Evolutionary conservation across 208 protist species (phyloP).

Genomic region (Leishmania guyanensis): DNA sequence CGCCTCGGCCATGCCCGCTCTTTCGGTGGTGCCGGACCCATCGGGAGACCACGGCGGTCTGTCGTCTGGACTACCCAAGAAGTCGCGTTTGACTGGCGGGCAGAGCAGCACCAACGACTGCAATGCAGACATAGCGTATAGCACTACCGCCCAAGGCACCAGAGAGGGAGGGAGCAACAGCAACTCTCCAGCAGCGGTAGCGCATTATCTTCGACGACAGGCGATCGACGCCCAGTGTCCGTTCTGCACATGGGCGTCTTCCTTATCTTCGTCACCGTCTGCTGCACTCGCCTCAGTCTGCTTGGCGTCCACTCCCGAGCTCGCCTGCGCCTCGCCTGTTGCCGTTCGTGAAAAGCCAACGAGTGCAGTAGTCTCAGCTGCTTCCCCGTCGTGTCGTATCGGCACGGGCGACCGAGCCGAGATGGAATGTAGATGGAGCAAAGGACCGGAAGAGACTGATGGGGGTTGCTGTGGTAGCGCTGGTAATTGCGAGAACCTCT

Average conservation of each 20-base stretch:
- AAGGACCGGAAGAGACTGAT: background rate
- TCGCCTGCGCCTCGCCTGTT: background rate
- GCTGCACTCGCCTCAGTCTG: background rate
- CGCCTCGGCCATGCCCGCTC: background rate
- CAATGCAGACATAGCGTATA: too few relatives aligned
- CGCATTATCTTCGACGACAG: background rate
- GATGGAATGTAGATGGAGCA: background rate
- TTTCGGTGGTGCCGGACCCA: background rate
- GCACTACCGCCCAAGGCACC: background rate
- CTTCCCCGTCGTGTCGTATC: background rate
- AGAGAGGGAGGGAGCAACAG: background rate
- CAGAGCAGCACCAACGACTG: background rate
- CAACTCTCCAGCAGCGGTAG: background rate
- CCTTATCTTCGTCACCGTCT: constrained; percentile 12
- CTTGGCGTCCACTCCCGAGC: background rate
- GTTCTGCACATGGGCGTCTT: background rate
- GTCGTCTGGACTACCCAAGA: background rate
- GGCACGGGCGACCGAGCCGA: background rate
- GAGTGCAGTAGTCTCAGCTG: background rate
- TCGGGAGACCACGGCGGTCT: background rate
- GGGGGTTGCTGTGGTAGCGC: background rate
- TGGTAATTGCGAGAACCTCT: background rate
- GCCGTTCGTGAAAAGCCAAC: background rate
- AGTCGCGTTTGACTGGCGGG: background rate
- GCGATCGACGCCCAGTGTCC: background rate